Percentiles rank a stretch among this genome's conserved stretches.
phyloP scores from a whole-genome alignment of 1,284 basidiomycete genomes.

The Irpex lacteus region DNA sequence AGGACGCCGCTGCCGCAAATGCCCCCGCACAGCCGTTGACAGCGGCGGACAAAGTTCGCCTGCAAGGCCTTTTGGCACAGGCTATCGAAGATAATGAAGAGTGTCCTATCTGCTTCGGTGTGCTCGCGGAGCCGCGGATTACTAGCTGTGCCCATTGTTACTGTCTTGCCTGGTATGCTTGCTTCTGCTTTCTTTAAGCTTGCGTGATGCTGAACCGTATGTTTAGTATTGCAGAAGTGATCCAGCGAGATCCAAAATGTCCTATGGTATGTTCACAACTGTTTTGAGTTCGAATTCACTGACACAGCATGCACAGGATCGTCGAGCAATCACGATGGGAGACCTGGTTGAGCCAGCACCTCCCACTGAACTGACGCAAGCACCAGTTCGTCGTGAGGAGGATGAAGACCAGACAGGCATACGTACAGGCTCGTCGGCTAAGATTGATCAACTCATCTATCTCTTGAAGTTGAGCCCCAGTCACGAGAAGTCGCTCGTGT shows the following conservation, averaged over 20 bases:
- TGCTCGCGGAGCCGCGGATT: conserved; percentile 69
- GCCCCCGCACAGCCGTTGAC: conserved; percentile 37
- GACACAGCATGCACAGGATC: conserved; percentile 48
- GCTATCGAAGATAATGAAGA: conserved; percentile 83
- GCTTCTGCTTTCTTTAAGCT: not conserved
- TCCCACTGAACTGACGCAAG: conserved; percentile 65
- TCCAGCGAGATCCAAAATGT: conserved; percentile 68
- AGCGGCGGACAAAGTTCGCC: conserved; percentile 45
- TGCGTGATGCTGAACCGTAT: not conserved
- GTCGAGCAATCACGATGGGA: conserved; percentile 54
- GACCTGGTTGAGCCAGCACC: conserved; percentile 71
- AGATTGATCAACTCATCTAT: conserved; percentile 77
- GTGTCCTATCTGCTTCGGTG: conserved; percentile 76
- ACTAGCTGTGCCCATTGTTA: conserved; percentile 78
- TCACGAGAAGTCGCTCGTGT: conserved; percentile 78
- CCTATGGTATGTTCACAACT: conserved; percentile 78
- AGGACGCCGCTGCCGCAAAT: conserved; percentile 16
- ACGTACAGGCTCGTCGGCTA: conserved; percentile 66
- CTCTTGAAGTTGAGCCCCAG: conserved; percentile 66
- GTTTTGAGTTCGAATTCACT: not conserved
- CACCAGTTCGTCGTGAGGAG: conserved; percentile 37
- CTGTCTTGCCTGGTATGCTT: conserved; percentile 65
- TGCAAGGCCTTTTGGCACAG: conserved; percentile 65
- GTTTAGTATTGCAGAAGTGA: conserved; percentile 62
- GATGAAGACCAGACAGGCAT: conserved; percentile 37